Percentiles rank a stretch among this genome's conserved stretches.
phyloP scores from a whole-genome alignment of 345 rosid genomes.

The Gossypium raimondii region DNA sequence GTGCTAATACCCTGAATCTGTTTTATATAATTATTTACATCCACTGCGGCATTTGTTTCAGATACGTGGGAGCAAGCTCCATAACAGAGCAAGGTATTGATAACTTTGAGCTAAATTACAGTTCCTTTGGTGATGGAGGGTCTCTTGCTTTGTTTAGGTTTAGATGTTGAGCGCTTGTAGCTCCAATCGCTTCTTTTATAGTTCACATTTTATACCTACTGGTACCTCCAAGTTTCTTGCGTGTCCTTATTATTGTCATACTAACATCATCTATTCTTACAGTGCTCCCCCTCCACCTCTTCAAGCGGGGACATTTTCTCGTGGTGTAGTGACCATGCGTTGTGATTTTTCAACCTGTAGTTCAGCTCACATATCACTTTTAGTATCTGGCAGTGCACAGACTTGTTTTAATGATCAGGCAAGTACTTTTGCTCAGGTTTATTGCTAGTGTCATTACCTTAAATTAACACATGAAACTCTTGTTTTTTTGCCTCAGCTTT shows the following conservation, averaged over 20 bases:
- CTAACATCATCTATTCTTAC: constrained; percentile 28
- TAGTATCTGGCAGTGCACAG: constrained; percentile 98
- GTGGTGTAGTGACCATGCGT: constrained; percentile 98
- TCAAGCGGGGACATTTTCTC: constrained; percentile 95
- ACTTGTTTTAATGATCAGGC: constrained; percentile 98
- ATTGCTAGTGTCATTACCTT: constrained; percentile 6
- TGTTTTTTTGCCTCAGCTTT: constrained; percentile 42
- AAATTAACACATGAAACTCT: neutral
- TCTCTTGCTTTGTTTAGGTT: neutral
- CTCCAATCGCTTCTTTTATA: neutral
- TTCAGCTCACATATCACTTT: constrained; percentile 85
- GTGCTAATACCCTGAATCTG: neutral
- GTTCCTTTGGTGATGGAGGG: neutral
- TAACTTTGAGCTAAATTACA: constrained; percentile 13
- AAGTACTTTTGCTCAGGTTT: constrained; percentile 24
- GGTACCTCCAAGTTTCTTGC: neutral
- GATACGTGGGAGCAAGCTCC: constrained; percentile 98
- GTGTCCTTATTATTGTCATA: neutral
- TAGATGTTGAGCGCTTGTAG: neutral
- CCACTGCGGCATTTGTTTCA: constrained; percentile 27
- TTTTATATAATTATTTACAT: neutral
- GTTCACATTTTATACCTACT: neutral
- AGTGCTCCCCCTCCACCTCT: constrained; percentile 99
- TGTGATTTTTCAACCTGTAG: constrained; percentile 93
- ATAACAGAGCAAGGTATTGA: constrained; percentile 82